phyloP scores from a whole-genome alignment of 139 green algal species.

The Micractinium sp. region DNA sequence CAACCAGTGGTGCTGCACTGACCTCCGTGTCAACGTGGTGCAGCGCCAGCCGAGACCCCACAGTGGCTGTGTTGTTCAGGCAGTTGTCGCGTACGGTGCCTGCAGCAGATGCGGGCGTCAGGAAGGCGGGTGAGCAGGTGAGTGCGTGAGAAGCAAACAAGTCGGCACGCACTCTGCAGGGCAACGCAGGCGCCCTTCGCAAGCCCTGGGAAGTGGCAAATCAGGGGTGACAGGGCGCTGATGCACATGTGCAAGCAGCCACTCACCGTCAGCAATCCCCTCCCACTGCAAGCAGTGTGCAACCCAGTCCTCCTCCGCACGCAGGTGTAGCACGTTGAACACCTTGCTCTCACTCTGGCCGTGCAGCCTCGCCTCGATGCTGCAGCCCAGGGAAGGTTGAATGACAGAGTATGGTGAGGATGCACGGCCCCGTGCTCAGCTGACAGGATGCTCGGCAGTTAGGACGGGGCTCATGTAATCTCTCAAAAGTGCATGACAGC shows the following conservation, averaged over 20 bases:
- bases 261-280: neutral
- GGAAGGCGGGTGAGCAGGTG: neutral
- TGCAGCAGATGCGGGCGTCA: neutral
- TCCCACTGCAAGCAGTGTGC: neutral
- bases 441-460: neutral
- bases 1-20: neutral
- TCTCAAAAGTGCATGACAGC: neutral
- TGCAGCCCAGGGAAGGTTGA: neutral
- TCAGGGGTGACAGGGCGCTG: too few species aligned
- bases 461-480: too few species aligned
- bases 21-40: slow-evolving; percentile 3
- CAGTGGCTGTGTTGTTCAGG: slow-evolving; percentile 21
- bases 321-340: slow-evolving; percentile 7
- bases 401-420: neutral
- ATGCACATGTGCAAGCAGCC: neutral
- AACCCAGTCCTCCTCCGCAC: neutral
- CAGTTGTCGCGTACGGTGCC: neutral
- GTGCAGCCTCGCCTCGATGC: neutral
- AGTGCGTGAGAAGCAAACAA: neutral
- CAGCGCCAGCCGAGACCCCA: neutral
- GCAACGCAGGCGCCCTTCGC: too few species aligned
- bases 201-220: neutral
- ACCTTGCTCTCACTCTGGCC: neutral
- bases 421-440: neutral
- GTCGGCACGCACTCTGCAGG: neutral